Base-by-base conservation (phyloP, 495 filamentous ascomycete genomes). In the Neurospora sublineolata region DNA sequence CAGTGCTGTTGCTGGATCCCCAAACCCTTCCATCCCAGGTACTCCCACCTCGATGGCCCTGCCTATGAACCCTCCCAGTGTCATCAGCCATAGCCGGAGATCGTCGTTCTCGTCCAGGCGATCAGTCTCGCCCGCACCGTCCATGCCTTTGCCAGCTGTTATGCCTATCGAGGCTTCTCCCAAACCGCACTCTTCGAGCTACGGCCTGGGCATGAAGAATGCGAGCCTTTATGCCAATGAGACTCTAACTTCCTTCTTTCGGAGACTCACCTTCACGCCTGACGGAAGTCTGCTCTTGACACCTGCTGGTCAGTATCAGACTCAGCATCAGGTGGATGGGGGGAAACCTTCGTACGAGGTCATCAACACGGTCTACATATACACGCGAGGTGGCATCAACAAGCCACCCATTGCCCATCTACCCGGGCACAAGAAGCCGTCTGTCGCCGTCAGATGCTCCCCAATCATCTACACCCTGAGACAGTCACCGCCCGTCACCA, bases 341-440 rank as follows among this genome's bases (percentile, higher is more conserved):
- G 80, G 84, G 3, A 97, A 94, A 80, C 86, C 87, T 3, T 85
- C 87, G 0, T 94, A 93, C 72, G 94, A 99, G 46, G 85, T 97
- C 42, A 93, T 91, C 81, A 99, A 99, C 77, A 99, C 96, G 0
- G 96, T 98, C 37, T 99, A 98, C 80, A 93, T 99, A 67, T 99
- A 99, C 78, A 97, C 94, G 0, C 87, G 96, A 72, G 96, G 93
- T 20, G 96, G 96, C 14, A 92, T 99, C 76, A 98, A 97, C 80
- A 97, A 94, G 78, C 94, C 96, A 16, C 96, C 96, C 18, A 92
- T 99, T 71, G 93, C 96, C n/a, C 94, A 97, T 82, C 86, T 99
- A 38, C 96, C 96, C 0, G 96, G 95, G 2, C 94, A 97, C 76
- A 99, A 97, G 84, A 99, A 99, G 78, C 94, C 96, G 10, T 99